Evolutionary conservation across 768 basidiomycete genomes (phyloP), one percentile per base, ranked within the genome.

Genomic region (Rhodotorula paludigena): DNA sequence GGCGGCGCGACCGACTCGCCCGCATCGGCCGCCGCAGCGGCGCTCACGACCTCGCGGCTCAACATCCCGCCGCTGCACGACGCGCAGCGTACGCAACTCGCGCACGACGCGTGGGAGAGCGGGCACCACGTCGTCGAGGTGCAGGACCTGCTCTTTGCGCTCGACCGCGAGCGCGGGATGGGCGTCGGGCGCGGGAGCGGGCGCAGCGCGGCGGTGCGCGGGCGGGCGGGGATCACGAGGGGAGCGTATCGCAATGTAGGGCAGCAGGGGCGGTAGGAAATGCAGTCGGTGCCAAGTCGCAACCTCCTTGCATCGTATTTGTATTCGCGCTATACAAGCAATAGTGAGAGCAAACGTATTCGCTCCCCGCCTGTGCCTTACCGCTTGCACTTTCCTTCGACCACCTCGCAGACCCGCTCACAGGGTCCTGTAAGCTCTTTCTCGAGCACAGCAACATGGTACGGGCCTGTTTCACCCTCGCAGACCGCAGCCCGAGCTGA

Each of bases 121-220:
- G 80, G 80, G 30, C 81, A 85, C 70, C 82, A 82, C 58, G 68
- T 81, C 28, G 80, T 92, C 57, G 89, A 87, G 5, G 80, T 90
- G 79, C 81, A 85, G 44, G 91, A 93, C 79, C 87, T 89, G 5
- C 82, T 92, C 82, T 92, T 92, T 77, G 89, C 89, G 18, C 81
- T 93, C 62, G 87, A 89, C 77, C 87, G 85, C 25, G 71, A 73
- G 33, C 57, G 71, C 2, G 71, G 71, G 11, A 63, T 60, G 35
- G 71, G 71, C 8, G 64, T 63, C 2, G 71, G 71, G 0, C 52
- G 51, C 30, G 71, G 71, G 8, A 58, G 57, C 18, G 71, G 71
- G 35, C 21, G 64, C 47, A 48, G 49, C 36, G 54, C 53, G 11
- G 60, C 54, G 1, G 3, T 59, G 47, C 45, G 68, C 10, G 67